phyloP scores from a whole-genome alignment of 2,329 filamentous ascomycete genomes.

The Cercospora canescens region DNA sequence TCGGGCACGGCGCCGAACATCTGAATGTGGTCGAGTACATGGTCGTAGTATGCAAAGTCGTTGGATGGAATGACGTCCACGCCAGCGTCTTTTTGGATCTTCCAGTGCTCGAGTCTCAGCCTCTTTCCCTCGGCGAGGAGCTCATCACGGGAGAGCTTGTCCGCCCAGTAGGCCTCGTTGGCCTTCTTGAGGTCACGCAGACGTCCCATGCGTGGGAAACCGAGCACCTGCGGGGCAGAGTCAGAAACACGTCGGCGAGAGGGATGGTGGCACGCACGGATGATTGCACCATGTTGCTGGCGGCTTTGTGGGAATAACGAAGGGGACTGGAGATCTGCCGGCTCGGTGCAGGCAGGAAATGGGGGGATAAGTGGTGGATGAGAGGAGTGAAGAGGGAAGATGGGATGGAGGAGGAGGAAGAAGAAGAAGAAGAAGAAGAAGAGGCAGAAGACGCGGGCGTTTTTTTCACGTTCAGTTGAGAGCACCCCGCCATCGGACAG shows the following conservation, averaged over 20 bases:
- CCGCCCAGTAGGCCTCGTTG: constrained; percentile 96
- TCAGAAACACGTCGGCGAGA: neutral
- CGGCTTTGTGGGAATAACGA: neutral
- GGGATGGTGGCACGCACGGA: constrained; percentile 42
- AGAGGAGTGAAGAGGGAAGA: no score
- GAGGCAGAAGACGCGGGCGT: neutral
- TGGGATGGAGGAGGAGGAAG: neutral
- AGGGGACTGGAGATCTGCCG: neutral
- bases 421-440: neutral
- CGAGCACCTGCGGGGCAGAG: constrained; percentile 62
- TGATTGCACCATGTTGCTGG: constrained; percentile 51
- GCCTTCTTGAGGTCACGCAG: constrained; percentile 99
- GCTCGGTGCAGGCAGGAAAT: neutral
- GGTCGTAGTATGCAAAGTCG: constrained; percentile 98
- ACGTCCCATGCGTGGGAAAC: constrained; percentile 98
- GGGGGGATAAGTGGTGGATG: neutral
- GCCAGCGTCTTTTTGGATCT: constrained; percentile 98
- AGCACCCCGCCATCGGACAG: constrained; percentile 9
- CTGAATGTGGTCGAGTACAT: constrained; percentile 97
- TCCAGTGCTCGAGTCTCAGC: constrained; percentile 95
- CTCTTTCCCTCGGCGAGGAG: constrained; percentile 95
- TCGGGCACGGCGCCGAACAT: constrained; percentile 92
- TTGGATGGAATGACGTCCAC: constrained; percentile 98
- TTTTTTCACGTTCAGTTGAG: neutral
- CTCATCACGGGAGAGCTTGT: constrained; percentile 88